Conservation (phyloP, 106 monocot species). For the Apostasia ramifera region DNA sequence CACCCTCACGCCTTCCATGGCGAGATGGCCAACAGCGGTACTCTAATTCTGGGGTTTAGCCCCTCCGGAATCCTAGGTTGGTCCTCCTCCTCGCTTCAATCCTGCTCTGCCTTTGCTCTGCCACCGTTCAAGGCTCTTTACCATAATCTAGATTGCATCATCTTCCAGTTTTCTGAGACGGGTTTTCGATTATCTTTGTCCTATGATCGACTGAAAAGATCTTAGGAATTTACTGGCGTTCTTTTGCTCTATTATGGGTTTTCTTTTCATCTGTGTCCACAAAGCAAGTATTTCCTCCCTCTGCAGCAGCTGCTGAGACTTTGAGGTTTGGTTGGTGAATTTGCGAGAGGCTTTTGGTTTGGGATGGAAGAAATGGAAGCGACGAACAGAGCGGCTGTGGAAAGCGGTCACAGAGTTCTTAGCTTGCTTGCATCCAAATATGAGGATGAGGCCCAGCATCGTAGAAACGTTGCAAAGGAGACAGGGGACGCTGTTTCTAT, state of each 20-base stretch:
- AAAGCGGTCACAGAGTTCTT: constrained; percentile 63
- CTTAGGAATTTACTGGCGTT: neutral
- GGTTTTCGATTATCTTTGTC: constrained; percentile 1
- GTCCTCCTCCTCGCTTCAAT: neutral
- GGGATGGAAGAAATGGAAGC: constrained; percentile 80
- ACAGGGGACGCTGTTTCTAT: constrained; percentile 58
- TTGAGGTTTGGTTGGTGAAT: neutral
- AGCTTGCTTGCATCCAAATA: constrained; percentile 42
- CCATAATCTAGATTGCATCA: neutral
- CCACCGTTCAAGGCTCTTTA: neutral
- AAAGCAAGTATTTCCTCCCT: neutral
- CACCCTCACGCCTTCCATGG: constrained; percentile 9
- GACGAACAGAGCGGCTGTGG: constrained; percentile 66
- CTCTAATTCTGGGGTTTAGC: constrained; percentile 2
- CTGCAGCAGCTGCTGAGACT: neutral
- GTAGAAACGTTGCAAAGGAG: constrained; percentile 29
- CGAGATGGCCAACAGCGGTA: neutral
- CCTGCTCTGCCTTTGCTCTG: neutral
- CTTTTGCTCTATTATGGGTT: neutral
- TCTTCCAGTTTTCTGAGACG: neutral
- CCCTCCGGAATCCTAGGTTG: neutral
- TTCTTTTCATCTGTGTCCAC: neutral
- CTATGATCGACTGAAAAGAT: neutral
- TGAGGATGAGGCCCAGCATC: constrained; percentile 38
- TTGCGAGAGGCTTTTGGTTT: neutral